These are phyloP conservation scores for Crassisporium funariophilum DNA, from an alignment of 768 basidiomycete species.

Conservation along the genomic window DNA sequence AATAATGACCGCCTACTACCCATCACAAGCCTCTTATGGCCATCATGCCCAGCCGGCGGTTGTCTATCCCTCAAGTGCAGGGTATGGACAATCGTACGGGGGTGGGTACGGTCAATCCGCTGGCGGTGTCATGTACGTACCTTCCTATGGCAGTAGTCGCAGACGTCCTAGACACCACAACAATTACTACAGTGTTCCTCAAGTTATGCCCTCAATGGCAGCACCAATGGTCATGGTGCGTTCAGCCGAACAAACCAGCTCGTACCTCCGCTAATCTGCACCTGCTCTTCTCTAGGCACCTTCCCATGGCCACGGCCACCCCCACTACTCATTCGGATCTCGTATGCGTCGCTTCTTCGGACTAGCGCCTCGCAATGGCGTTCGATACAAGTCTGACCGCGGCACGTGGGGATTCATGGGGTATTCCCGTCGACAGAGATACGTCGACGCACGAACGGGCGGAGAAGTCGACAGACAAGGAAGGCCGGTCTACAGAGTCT, in stretches of 20 bases:
- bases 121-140: conserved; percentile 34
- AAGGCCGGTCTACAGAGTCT: conserved; percentile 52
- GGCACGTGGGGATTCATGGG: conserved; percentile 60
- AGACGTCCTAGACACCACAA: conserved; percentile 27
- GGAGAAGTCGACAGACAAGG: conserved; percentile 59
- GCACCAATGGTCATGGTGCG: conserved; percentile 33
- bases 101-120: conserved; percentile 27
- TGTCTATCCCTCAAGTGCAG: conserved; percentile 31
- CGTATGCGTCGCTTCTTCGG: conserved; percentile 59
- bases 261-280: background rate
- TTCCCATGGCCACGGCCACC: conserved; percentile 21
- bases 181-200: conserved; percentile 27
- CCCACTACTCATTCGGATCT: conserved; percentile 40
- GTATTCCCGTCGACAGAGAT: conserved; percentile 48
- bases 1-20: conserved; percentile 40
- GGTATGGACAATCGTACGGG: conserved; percentile 25
- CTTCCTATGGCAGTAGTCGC: conserved; percentile 26
- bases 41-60: conserved; percentile 31
- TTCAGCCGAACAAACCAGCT: too few species aligned
- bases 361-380: conserved; percentile 40
- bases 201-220: conserved; percentile 22
- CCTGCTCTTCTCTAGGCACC: background rate
- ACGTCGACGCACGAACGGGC: conserved; percentile 51
- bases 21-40: conserved; percentile 36
- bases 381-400: conserved; percentile 45